A percentile compares a stretch with the other conserved stretches of the same genome.
These are phyloP conservation scores for Cryoendolithus antarcticus DNA, from an alignment of 2,329 filamentous ascomycete species.

Conservation along the genomic window DNA sequence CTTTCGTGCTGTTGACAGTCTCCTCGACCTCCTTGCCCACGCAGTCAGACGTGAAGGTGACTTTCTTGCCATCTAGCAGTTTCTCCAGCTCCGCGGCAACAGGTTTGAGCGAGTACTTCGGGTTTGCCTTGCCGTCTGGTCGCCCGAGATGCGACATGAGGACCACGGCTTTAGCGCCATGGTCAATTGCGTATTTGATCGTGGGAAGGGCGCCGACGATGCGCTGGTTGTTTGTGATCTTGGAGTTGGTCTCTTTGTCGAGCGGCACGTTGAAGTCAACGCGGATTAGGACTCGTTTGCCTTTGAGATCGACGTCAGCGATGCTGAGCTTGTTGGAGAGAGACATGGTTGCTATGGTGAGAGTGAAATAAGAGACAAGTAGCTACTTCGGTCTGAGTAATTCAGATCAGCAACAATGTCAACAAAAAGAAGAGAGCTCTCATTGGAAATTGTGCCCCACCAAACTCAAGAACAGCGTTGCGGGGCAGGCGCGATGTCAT, in stretches of 20 bases:
- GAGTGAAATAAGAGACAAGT: too few species aligned
- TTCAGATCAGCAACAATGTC: too few species aligned
- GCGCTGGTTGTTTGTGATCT: constrained; percentile 96
- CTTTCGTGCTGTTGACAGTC: constrained; percentile 68
- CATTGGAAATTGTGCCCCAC: too few species aligned
- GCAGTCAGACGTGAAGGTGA: constrained; percentile 81
- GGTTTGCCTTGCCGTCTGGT: constrained; percentile 76
- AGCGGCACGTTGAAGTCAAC: constrained; percentile 99
- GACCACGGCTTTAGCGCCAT: constrained; percentile 54
- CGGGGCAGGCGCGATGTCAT: too few species aligned
- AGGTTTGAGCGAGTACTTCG: constrained; percentile 90
- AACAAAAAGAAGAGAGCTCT: too few species aligned
- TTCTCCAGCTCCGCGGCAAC: constrained; percentile 69
- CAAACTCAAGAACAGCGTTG: too few species aligned
- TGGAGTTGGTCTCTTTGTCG: constrained; percentile 62
- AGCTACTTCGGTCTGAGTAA: too few species aligned
- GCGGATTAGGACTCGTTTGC: constrained; percentile 93
- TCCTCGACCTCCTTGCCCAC: constrained; percentile 85
- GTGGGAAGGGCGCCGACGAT: constrained; percentile 68
- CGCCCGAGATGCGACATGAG: constrained; percentile 98
- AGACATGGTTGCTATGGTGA: constrained; percentile 56
- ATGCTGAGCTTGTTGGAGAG: constrained; percentile 97
- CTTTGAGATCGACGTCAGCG: constrained; percentile 91
- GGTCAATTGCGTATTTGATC: constrained; percentile 29
- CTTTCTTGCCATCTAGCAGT: constrained; percentile 64